Evolutionary conservation across 495 filamentous ascomycete species (phyloP).

Genomic region (Neurospora tetraspora): DNA sequence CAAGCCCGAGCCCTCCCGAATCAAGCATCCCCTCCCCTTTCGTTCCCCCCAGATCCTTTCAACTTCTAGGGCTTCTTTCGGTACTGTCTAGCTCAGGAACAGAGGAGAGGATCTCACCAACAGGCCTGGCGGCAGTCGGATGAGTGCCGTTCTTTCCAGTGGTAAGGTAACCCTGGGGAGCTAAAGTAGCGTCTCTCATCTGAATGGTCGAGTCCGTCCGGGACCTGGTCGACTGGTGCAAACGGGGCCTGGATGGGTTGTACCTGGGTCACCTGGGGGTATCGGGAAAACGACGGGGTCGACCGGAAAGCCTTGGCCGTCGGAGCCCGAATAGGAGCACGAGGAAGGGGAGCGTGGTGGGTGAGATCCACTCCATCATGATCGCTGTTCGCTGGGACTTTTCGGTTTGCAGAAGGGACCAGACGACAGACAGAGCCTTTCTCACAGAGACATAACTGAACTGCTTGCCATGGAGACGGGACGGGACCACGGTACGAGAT

Average conservation of each 20-base stretch:
- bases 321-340: not conserved
- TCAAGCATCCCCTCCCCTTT: not conserved
- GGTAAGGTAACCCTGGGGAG: not conserved
- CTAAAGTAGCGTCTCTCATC: not conserved
- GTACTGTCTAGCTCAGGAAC: not conserved
- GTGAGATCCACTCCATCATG: not conserved
- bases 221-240: not conserved
- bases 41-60: not conserved
- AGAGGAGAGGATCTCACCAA: not conserved
- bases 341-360: not conserved
- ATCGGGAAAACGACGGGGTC: not conserved
- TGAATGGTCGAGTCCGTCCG: not conserved
- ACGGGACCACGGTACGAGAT: not conserved
- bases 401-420: not conserved
- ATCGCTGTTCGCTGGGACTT: not conserved
- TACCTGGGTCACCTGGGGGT: not conserved
- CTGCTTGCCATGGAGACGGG: not conserved
- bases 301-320: not conserved
- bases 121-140: not conserved
- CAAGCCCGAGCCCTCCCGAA: not conserved
- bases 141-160: not conserved
- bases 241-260: constrained; percentile 6
- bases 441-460: not conserved
- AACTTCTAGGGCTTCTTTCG: not conserved
- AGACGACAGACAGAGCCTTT: not conserved